Evolutionary conservation across 257 asterid species (phyloP).

Genomic region (Pogostemon cablin): DNA sequence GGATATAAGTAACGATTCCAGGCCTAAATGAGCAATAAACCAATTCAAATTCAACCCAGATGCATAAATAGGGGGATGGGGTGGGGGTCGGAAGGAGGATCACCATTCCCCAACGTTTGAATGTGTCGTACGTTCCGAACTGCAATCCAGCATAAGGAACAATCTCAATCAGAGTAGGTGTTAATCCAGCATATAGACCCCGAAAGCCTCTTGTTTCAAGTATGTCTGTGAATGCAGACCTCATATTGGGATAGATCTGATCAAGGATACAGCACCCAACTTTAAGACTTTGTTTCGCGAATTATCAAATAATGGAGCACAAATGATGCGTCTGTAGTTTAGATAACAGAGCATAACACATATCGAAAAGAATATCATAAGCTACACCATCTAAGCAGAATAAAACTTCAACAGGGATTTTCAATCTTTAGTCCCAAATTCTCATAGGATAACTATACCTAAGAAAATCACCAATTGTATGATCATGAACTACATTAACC

Average conservation of each 20-base stretch:
- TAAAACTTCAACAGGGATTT: too few species aligned
- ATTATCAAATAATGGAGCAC: too few species aligned
- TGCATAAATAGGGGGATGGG: too few species aligned
- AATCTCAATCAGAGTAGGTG: conserved; percentile 86
- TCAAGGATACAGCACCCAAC: conserved; percentile 25
- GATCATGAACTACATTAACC: too few species aligned
- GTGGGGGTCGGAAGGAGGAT: conserved; percentile 7
- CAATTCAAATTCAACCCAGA: not conserved
- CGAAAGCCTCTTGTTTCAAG: conserved; percentile 65
- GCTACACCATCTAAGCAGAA: too few species aligned
- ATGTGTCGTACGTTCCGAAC: conserved; percentile 91
- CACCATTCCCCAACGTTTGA: conserved; percentile 91
- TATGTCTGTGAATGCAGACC: conserved; percentile 68
- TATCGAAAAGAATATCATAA: too few species aligned
- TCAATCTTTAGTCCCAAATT: too few species aligned
- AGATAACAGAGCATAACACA: too few species aligned
- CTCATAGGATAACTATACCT: too few species aligned
- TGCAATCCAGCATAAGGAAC: conserved; percentile 94
- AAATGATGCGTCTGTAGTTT: too few species aligned
- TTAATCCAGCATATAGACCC: conserved; percentile 87
- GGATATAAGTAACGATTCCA: conserved; percentile 61
- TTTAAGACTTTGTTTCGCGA: conserved; percentile 7
- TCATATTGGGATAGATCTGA: conserved; percentile 90
- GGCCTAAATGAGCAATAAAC: conserved; percentile 46
- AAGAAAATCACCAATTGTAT: too few species aligned